These are phyloP conservation scores for Zangia roseola DNA, from an alignment of 768 basidiomycete species.

Conservation along the genomic window DNA sequence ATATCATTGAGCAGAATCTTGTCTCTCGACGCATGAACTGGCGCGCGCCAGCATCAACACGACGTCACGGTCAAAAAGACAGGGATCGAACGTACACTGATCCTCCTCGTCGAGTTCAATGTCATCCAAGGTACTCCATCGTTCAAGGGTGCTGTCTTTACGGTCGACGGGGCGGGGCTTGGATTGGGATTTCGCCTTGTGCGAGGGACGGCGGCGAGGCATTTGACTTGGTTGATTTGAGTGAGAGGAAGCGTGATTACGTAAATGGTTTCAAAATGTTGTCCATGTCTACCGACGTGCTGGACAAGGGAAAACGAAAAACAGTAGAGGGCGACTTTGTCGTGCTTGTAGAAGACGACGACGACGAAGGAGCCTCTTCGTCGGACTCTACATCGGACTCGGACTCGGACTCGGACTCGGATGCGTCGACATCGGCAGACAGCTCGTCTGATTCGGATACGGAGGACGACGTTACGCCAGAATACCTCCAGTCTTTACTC, in stretches of 20 bases:
- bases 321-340: constrained; percentile 1
- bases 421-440: constrained; percentile 29
- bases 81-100: constrained; percentile 56
- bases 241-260: constrained; percentile 11
- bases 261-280: constrained; percentile 7
- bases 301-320: constrained; percentile 7
- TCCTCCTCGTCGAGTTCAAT: constrained; percentile 79
- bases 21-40: constrained; percentile 76
- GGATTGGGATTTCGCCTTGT: constrained; percentile 33
- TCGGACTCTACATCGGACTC: constrained; percentile 11
- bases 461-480: constrained; percentile 50
- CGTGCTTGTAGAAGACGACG: constrained; percentile 2
- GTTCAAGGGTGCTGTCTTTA: constrained; percentile 51
- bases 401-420: constrained; percentile 38
- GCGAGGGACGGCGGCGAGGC: constrained; percentile 44
- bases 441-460: constrained; percentile 33
- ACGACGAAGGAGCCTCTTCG: not conserved
- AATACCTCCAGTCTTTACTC: constrained; percentile 62
- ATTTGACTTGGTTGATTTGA: constrained; percentile 26
- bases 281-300: constrained; percentile 3
- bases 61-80: not conserved
- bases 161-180: constrained; percentile 50
- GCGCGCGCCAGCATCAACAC: not conserved
- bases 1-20: constrained; percentile 75
- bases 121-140: constrained; percentile 68